These are phyloP conservation scores for Ophiocordyceps sinensis DNA, from an alignment of 2,329 filamentous ascomycete species.

Conservation along the genomic window DNA sequence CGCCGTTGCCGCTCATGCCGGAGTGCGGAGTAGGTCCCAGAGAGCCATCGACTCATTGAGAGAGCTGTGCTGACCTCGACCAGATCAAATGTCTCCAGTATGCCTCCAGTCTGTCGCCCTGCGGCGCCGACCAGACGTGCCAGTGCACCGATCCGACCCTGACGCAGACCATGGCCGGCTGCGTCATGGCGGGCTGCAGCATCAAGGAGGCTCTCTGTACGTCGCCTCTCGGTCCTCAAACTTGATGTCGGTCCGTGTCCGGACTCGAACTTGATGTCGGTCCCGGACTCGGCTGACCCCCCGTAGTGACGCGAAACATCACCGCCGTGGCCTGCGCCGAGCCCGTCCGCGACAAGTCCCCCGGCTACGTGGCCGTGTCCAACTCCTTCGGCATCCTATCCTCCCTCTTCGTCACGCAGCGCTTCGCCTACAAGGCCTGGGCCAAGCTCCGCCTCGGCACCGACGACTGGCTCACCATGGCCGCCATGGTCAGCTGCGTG, in stretches of 20 bases:
- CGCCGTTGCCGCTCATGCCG: too few relatives aligned
- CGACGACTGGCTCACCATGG: conserved; percentile 22
- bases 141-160: conserved; percentile 15
- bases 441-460: conserved; percentile 19
- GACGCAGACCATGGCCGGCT: conserved; percentile 10
- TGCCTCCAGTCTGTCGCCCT: too few relatives aligned
- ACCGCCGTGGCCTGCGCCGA: conserved; percentile 7
- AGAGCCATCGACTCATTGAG: too few relatives aligned
- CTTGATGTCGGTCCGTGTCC: too few relatives aligned
- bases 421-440: conserved; percentile 21
- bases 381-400: conserved; percentile 19
- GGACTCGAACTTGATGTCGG: too few relatives aligned
- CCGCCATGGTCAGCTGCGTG: conserved; percentile 12
- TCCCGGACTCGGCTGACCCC: too few relatives aligned
- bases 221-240: conserved; percentile 1
- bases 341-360: conserved; percentile 16
- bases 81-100: too few relatives aligned
- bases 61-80: too few relatives aligned
- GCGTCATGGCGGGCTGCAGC: conserved; percentile 14
- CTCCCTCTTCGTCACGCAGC: conserved; percentile 24
- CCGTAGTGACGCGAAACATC: conserved; percentile 12
- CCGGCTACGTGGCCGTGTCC: conserved; percentile 18
- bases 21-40: too few relatives aligned
- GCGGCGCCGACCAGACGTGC: conserved; percentile 12
- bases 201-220: conserved; percentile 17